Evolutionary conservation across 805 yeast species (phyloP).

Genomic region (Starmera dryadoides): DNA sequence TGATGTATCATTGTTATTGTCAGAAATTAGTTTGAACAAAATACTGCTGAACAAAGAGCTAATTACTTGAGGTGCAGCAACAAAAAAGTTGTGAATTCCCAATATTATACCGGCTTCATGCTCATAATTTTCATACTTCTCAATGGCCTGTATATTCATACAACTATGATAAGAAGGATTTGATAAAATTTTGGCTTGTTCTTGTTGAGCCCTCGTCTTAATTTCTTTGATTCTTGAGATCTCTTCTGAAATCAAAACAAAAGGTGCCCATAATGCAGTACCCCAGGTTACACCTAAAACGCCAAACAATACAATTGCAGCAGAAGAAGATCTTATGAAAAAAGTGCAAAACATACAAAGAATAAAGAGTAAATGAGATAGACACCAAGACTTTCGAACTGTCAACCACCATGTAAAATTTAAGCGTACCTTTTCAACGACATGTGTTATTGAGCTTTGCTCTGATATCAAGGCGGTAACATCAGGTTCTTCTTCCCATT

Average conservation of each 20-base stretch:
- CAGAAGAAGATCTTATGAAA: conserved; percentile 29
- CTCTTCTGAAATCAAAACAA: conserved; percentile 53
- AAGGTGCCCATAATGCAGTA: conserved; percentile 60
- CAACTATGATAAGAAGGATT: not conserved
- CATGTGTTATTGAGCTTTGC: not conserved
- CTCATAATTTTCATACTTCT: conserved; percentile 32
- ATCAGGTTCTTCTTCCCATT: conserved; percentile 2
- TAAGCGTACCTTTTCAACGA: conserved; percentile 7
- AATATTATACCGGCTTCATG: conserved; percentile 50
- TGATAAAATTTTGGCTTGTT: not conserved
- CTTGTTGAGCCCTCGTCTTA: conserved; percentile 23
- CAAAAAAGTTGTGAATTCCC: conserved; percentile 52
- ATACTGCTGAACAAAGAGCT: conserved; percentile 42
- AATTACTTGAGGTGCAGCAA: conserved; percentile 50
- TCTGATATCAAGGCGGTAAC: not conserved
- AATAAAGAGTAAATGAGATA: conserved; percentile 43
- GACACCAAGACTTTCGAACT: conserved; percentile 39
- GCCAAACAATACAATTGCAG: conserved; percentile 42
- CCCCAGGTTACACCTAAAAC: conserved; percentile 61
- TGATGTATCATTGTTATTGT: conserved; percentile 14
- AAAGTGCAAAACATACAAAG: conserved; percentile 40
- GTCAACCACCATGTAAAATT: conserved; percentile 18
- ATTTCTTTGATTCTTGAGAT: conserved; percentile 43
- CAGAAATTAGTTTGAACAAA: conserved; percentile 32
- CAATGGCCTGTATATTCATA: conserved; percentile 14